Conservation (phyloP, 306 rosid species). For the Castanopsis chinensis region DNA sequence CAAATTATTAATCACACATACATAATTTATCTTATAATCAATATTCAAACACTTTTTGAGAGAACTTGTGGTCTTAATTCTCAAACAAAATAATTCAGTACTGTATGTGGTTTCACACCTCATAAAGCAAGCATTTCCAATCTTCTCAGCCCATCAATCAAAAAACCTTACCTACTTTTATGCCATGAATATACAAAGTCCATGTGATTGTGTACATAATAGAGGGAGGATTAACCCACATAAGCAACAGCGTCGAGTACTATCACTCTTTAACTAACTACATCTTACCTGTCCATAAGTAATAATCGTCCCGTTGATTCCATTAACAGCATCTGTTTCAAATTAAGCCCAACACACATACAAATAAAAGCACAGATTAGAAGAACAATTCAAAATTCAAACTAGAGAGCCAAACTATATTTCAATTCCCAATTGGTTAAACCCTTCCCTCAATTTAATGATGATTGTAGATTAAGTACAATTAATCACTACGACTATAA, state of each 20-base stretch:
- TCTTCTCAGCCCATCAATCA: neutral
- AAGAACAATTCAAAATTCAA: neutral
- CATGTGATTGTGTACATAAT: neutral
- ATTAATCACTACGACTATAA: neutral
- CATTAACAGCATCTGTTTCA: constrained; percentile 65
- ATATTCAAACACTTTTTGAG: neutral
- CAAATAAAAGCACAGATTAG: constrained; percentile 22
- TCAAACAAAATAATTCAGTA: neutral
- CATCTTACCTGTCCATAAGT: constrained; percentile 80
- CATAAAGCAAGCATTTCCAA: neutral
- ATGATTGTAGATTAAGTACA: neutral
- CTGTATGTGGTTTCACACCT: neutral
- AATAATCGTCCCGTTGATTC: constrained; percentile 71
- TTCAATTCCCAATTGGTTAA: neutral
- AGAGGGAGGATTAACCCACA: neutral
- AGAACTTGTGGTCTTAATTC: neutral
- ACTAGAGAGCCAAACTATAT: neutral
- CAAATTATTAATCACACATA: too few relatives aligned
- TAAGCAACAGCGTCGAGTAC: neutral
- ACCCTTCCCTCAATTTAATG: neutral
- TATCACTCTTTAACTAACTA: neutral
- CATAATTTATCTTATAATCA: too few relatives aligned
- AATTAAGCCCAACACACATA: constrained; percentile 13
- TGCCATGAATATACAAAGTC: neutral
- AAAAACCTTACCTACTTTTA: neutral